Evolutionary conservation across 352 stramenopile species (phyloP).

Genomic region (Phytophthora litchii): DNA sequence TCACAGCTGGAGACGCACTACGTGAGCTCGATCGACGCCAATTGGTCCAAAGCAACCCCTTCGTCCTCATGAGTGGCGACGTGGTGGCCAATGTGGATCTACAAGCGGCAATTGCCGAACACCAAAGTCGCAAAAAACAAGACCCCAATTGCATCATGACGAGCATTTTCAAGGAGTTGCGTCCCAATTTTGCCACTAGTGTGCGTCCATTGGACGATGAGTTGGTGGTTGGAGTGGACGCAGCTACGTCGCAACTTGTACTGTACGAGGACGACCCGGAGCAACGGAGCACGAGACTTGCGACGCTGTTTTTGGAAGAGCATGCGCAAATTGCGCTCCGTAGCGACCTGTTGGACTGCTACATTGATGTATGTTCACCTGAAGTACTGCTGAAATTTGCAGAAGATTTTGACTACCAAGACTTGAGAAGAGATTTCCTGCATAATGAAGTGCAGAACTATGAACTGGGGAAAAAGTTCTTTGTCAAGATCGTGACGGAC

Average conservation of each 20-base stretch:
- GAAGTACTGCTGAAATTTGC: constrained; percentile 97
- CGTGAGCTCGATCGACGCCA: constrained; percentile 95
- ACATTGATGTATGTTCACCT: constrained; percentile 98
- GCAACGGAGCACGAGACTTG: constrained; percentile 54
- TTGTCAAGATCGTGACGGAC: constrained; percentile 91
- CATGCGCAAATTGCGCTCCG: constrained; percentile 91
- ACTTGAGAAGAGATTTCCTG: constrained; percentile 95
- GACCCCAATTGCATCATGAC: constrained; percentile 97
- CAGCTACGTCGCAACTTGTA: constrained; percentile 79
- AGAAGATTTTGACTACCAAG: constrained; percentile 99
- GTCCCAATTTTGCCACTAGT: constrained; percentile 55
- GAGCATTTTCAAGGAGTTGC: constrained; percentile 92
- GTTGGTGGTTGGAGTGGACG: constrained; percentile 83
- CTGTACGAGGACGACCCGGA: constrained; percentile 79
- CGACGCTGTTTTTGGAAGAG: constrained; percentile 81
- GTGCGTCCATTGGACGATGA: constrained; percentile 83
- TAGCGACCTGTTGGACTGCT: constrained; percentile 96
- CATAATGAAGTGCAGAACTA: constrained; percentile 97
- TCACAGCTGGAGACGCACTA: constrained; percentile 94
- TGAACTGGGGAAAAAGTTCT: constrained; percentile 98
- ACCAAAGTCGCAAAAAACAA: constrained; percentile 85
- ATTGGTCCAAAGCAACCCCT: constrained; percentile 96
- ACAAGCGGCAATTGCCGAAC: constrained; percentile 66
- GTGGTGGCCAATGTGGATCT: constrained; percentile 97
- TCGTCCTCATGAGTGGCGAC: constrained; percentile 97